Base-by-base conservation (phyloP, 148 eudicot genomes). In the Bassia scoparia region DNA sequence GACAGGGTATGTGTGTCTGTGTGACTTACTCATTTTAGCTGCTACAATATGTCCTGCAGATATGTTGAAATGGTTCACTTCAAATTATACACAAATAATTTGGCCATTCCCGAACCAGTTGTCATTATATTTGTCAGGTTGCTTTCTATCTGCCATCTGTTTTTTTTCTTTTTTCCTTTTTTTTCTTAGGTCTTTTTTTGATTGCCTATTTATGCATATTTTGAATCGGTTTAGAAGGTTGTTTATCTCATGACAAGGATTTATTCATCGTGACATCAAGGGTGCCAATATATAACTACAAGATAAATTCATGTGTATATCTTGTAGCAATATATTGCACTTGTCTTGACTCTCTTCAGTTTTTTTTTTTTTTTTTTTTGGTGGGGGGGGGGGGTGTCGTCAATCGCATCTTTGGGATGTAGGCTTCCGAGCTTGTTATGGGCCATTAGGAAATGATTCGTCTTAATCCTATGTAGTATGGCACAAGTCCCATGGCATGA, bases 201-300 rank as follows among this genome's bases (percentile, higher is more conserved):
- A 71, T 75, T 68, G 72, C 68, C 16, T 31, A 53, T 53, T 23
- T 53, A 35, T 67, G 31, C 52, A 33, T 27, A 18, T 23, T 13
- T 37, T 48, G 78, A 95, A 97, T n/a, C n/a, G 99, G 92, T 71
- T 76, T 96, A 89, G 99, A 96, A 89, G 99, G 99, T 96, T 80
- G 99, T 96, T 70, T 96, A 96, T 84, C 89, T 96, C 99, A 96
- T 52, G 99, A 76, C 99, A 96, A 77, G 99, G 99, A 81, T 97
- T 96, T 21, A 96, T 96, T 81, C 99, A 96, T 86, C 91, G 99
- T 29, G 99, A 96, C 83, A 96, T 96, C 80, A 96, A 96, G 86
- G 99, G 99, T 73, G 99, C 99, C 69, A 96, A 96, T 79, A 96
- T 96, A 78, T 82, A 82, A 89, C 93, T 37, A 96, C 99, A 46